phyloP scores from a whole-genome alignment of 176 grass and related monocot species.

The Carex parvula region DNA sequence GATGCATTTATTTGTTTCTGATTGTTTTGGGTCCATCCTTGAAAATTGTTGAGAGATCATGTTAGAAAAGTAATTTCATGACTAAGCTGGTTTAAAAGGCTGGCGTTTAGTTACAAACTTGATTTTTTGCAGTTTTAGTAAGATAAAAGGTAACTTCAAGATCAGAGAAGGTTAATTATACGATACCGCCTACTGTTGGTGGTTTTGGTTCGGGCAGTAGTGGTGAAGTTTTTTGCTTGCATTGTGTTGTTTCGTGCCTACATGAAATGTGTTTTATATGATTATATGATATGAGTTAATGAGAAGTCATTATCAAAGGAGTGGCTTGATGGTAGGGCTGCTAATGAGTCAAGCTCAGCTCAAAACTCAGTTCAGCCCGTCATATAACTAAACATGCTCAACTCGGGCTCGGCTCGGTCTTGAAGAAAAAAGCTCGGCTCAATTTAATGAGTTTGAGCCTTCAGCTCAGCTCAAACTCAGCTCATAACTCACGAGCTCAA shows the following conservation, averaged over 20 bases:
- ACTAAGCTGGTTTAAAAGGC: not conserved
- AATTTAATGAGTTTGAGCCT: no score
- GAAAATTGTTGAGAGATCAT: not conserved
- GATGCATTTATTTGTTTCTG: no score
- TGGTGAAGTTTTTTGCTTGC: not conserved
- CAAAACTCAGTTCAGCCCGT: no score
- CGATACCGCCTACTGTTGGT: not conserved
- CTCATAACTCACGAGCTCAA: no score
- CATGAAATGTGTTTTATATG: conserved; percentile 13
- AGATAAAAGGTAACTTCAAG: not conserved
- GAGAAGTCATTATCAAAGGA: not conserved
- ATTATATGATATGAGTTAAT: not conserved
- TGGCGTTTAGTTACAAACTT: not conserved
- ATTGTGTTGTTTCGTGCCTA: not conserved
- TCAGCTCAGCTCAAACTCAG: no score
- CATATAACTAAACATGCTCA: no score
- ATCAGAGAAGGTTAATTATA: not conserved
- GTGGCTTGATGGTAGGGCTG: not conserved
- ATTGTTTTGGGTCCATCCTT: not conserved
- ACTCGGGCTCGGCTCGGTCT: no score
- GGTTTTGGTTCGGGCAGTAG: no score
- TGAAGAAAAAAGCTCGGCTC: no score
- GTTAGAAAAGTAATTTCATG: conserved; percentile 32
- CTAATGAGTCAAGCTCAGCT: no score
- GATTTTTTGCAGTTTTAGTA: not conserved